Conservation (phyloP, 305 asterid genomes). For the Caryopteris hybrid region DNA sequence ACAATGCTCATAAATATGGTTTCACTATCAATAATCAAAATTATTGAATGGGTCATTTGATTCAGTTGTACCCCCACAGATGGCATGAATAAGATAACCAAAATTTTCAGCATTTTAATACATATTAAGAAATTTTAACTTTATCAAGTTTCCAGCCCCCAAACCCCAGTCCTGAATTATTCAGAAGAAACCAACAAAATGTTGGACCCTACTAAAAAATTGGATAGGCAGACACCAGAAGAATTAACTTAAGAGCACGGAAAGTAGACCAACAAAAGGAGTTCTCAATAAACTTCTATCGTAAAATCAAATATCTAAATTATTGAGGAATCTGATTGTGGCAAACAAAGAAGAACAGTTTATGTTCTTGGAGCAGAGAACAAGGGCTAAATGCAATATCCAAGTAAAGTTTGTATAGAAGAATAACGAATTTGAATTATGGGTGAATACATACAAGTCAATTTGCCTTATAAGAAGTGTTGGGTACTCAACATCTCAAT, state of each 20-base stretch:
- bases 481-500: not conserved
- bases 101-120: not conserved
- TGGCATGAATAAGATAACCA: not conserved
- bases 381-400: not conserved
- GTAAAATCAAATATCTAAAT: not conserved
- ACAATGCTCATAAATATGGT: not conserved
- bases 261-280: not conserved
- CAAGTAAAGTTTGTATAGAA: not conserved
- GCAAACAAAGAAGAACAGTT: not conserved
- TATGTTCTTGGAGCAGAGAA: not conserved
- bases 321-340: not conserved
- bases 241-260: not conserved
- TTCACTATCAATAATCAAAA: not conserved
- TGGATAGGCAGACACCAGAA: not conserved
- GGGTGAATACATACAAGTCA: not conserved
- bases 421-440: not conserved
- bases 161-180: not conserved
- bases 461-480: not conserved
- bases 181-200: constrained; percentile 8
- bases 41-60: not conserved
- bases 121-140: not conserved
- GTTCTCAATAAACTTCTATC: no score
- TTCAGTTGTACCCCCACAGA: not conserved
- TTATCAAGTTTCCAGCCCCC: not conserved
- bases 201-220: not conserved